phyloP scores from a whole-genome alignment of 805 yeast genomes.

The Metschnikowia aberdeeniae region DNA sequence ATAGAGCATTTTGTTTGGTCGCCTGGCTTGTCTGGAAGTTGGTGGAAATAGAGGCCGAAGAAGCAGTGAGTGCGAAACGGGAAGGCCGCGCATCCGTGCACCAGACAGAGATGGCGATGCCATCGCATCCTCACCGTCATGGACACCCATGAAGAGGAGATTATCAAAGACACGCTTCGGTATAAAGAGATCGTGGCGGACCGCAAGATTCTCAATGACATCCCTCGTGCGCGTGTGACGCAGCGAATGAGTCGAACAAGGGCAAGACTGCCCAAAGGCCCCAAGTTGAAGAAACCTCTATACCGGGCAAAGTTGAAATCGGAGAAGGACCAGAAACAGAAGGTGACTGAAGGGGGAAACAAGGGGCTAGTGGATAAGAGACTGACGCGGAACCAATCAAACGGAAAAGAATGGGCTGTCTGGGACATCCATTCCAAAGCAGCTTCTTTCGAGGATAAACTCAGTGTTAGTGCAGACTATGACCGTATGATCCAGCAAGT shows the following conservation, averaged over 20 bases:
- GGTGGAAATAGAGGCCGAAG: neutral
- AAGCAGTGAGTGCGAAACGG: too few relatives aligned
- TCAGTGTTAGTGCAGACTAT: constrained; percentile 17
- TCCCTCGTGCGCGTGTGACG: neutral
- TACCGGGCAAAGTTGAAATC: neutral
- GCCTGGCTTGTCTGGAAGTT: constrained; percentile 4
- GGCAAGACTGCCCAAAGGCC: neutral
- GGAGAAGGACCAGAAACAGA: neutral
- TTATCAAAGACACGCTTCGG: constrained; percentile 18
- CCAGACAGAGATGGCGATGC: too few relatives aligned
- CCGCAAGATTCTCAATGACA: constrained; percentile 5
- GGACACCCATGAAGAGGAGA: constrained; percentile 9
- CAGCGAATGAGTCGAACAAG: neutral
- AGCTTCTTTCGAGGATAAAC: constrained; percentile 17
- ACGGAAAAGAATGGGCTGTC: neutral
- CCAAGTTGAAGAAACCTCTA: neutral
- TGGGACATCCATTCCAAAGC: constrained; percentile 2
- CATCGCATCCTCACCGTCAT: neutral
- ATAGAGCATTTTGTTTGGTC: constrained; percentile 59
- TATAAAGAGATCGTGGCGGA: constrained; percentile 18
- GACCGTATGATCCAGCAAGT: constrained; percentile 18
- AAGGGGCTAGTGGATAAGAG: neutral
- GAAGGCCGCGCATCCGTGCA: too few relatives aligned
- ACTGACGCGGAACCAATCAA: neutral
- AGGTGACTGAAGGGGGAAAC: neutral